These are phyloP conservation scores for Lactifluus piperatus DNA, from an alignment of 768 basidiomycete species.

Conservation along the genomic window DNA sequence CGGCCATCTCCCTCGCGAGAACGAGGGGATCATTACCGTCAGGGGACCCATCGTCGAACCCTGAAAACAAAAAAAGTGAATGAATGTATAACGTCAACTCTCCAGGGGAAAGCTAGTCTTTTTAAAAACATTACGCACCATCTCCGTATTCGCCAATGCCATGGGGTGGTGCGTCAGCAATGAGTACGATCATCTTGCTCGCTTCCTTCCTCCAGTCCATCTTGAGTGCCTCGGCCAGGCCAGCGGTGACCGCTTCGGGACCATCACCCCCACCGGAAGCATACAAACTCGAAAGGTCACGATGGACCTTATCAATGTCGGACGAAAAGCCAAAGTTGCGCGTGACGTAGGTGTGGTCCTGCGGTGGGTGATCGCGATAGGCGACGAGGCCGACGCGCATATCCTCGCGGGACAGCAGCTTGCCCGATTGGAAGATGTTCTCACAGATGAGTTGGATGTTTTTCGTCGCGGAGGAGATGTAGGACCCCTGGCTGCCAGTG, in stretches of 20 bases:
- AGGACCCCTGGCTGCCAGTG: conserved; percentile 85
- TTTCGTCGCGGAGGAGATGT: conserved; percentile 89
- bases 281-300: conserved; percentile 73
- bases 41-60: conserved; percentile 90
- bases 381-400: conserved; percentile 88
- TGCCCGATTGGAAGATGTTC: conserved; percentile 90
- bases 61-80: conserved; percentile 32
- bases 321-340: conserved; percentile 94
- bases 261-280: conserved; percentile 92
- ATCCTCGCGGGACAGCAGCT: conserved; percentile 79
- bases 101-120: neutral
- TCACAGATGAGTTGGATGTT: conserved; percentile 95
- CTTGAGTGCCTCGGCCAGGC: conserved; percentile 72
- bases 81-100: conserved; percentile 11
- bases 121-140: conserved; percentile 40
- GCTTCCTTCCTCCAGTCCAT: conserved; percentile 88
- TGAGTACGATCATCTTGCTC: conserved; percentile 93
- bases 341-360: conserved; percentile 91
- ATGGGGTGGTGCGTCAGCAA: conserved; percentile 96
- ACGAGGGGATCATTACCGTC: conserved; percentile 89
- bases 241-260: conserved; percentile 94
- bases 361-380: conserved; percentile 94
- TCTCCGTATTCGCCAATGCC: conserved; percentile 97
- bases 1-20: conserved; percentile 83
- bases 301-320: conserved; percentile 81